Base-by-base conservation (phyloP, 495 filamentous ascomycete species). In the Articulospora tetracladia region DNA sequence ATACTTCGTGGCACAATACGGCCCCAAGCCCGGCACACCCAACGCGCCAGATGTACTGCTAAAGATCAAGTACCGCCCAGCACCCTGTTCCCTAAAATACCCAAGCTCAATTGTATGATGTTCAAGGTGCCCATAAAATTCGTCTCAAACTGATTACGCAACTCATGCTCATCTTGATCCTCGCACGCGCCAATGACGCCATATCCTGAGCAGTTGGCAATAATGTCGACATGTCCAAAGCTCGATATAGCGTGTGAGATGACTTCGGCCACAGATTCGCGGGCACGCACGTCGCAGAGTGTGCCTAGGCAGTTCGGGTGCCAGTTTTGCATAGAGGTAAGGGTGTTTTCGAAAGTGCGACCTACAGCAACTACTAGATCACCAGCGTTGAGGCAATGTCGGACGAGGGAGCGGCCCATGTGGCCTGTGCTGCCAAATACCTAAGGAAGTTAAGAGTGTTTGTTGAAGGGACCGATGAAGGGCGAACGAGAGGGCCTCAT, bases 1-100 rank as follows among this genome's bases (percentile, higher is more conserved):
- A 70, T 96, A 97, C 70, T 98, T 98, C 0, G 91, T 95, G 0
- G 94, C 94, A 71, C 94, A 96, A 68, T 96, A 98, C 0, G 93
- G 93, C 0, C 94, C 92, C 13, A 98, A 73, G 0, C 93, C 94
- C 0, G 94, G 94, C 0, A 98, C 91, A 7, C 93, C 93, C 3
- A 96, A 80, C 0, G 92, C 90, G 2, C 94, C 93, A 25, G 86
- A 87, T 4, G 91, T 97, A 10, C 88, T 93, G 70, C 89, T 93
- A 72, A 98, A 98, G 63, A 98, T 96, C 24, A 98, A 76, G 69
- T 97, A 98, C 41, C 90, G 78, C 2, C 94, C 93, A 1, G 81
- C 78, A 4, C 81, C 76, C 48, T 86, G 80, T 59, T 85, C 80
- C 23, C 94, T 85, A 70, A 98, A 97, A 76, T 97, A 91, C 92